Evolutionary conservation across 164 flowering plant genomes (phyloP).

Genomic region (Euptelea pleiosperma): DNA sequence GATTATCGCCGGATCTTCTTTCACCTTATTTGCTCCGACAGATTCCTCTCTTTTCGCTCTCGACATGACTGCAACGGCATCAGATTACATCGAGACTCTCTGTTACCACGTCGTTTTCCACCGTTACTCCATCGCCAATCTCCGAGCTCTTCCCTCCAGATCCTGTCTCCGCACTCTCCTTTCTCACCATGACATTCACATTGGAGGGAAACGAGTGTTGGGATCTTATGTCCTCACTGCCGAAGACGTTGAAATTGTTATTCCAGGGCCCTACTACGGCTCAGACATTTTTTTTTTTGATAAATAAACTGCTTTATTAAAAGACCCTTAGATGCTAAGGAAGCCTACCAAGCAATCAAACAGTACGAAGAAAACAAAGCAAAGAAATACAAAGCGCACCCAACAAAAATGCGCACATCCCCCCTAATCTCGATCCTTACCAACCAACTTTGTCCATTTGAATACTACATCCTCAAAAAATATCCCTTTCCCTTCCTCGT

Average conservation of each 20-base stretch:
- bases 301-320: too few species aligned
- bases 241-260: slow-evolving; percentile 20
- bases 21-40: slow-evolving; percentile 37
- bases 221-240: slow-evolving; percentile 6
- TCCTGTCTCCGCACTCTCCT: slow-evolving; percentile 24
- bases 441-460: too few species aligned
- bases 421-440: too few species aligned
- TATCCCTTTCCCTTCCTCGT: too few species aligned
- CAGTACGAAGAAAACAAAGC: too few species aligned
- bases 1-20: slow-evolving; percentile 16
- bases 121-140: slow-evolving; percentile 19
- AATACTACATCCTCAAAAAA: too few species aligned
- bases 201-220: background rate
- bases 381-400: too few species aligned
- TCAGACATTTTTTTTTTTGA: too few species aligned
- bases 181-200: slow-evolving; percentile 7
- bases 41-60: slow-evolving; percentile 37
- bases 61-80: slow-evolving; percentile 28
- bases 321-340: too few species aligned
- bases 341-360: too few species aligned
- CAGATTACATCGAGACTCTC: slow-evolving; percentile 28
- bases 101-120: slow-evolving; percentile 29
- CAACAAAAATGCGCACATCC: too few species aligned
- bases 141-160: slow-evolving; percentile 16
- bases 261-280: slow-evolving; percentile 24